Base-by-base conservation (phyloP, 2,329 filamentous ascomycete species). In the Epicoccum nigrum region DNA sequence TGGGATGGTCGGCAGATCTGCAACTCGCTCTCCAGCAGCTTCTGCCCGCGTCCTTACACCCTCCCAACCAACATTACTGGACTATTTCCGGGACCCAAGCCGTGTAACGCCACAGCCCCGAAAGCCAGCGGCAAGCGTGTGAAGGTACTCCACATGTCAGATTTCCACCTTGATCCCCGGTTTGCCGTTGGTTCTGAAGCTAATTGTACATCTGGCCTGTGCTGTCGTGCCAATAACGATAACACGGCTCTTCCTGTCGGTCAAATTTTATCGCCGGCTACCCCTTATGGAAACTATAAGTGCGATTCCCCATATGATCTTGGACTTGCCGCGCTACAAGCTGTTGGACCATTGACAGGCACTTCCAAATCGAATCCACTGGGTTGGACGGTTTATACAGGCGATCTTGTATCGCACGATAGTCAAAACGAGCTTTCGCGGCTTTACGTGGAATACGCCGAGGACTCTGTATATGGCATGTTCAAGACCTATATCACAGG, bases 271-370 rank as follows among this genome's bases (percentile, higher is more conserved):
- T 19, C 39, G 6, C 43, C 43, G 2, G 43, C 43, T 5, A 46
- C 15, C 4, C 43, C 43, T 0, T 46, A 38, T 19, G 43, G 43
- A 7, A 39, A 31, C 5, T 46, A 38, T 19, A 46, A 46, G n/a
- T 46, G 43, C 25, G 43, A 46, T 13, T 46, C 43, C 8, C 43
- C 43, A n/a, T 46, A 46, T 25, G 43, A 46, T 11, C 34, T 46
- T 6, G 43, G 43, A 20, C 43, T 46, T 15, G 43, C 43, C 15
- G 43, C 43, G 2, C 34, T 46, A 3, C 43, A 46, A 21, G 34
- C 43, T 25, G 43, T 46, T 4, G 43, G 27, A 9, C 43, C 43
- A 13, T 17, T 46, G 27, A 46, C 43, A 11, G 43, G 43, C n/a
- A 39, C 43, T n/a, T 39, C 34, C 3, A 5, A 38, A n/a, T 31